phyloP scores from a whole-genome alignment of 768 basidiomycete genomes.

The Fomitopsis serialis region DNA sequence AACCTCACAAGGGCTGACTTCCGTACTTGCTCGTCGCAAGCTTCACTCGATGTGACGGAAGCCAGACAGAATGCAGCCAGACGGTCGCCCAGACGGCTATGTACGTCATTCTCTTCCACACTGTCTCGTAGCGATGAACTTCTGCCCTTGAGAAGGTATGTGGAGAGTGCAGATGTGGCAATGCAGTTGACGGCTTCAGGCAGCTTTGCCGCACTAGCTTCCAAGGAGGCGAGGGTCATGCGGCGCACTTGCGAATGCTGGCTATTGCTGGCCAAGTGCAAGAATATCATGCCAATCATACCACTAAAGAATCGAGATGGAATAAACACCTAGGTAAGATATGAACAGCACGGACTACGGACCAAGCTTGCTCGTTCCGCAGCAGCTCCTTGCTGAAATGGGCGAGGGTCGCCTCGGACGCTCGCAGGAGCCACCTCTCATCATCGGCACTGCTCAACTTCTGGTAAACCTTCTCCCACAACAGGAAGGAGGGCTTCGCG shows the following conservation, averaged over 20 bases:
- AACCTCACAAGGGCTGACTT: constrained; percentile 48
- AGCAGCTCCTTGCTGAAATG: constrained; percentile 44
- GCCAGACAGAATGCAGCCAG: constrained; percentile 50
- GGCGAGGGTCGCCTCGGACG: constrained; percentile 43
- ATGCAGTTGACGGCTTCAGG: constrained; percentile 48
- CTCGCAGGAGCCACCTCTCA: constrained; percentile 72
- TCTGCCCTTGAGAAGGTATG: constrained; percentile 39
- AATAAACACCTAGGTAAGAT: not conserved
- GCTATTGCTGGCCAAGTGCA: constrained; percentile 65
- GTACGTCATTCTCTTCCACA: constrained; percentile 35
- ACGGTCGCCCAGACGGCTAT: constrained; percentile 45
- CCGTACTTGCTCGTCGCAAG: constrained; percentile 32
- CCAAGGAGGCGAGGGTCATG: constrained; percentile 38
- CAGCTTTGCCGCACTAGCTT: constrained; percentile 27
- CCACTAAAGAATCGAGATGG: constrained; percentile 31
- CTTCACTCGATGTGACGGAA: constrained; percentile 41
- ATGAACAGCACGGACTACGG: constrained; percentile 13
- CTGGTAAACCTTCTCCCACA: constrained; percentile 85
- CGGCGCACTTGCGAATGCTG: constrained; percentile 49
- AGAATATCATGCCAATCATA: constrained; percentile 58
- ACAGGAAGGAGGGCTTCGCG: constrained; percentile 77
- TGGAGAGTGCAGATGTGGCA: constrained; percentile 54
- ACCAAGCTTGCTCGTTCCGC: constrained; percentile 56
- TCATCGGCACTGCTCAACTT: constrained; percentile 59
- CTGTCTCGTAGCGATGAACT: constrained; percentile 18